Evolutionary conservation across 1,284 basidiomycete genomes (phyloP), one percentile per base, ranked within the genome.

Genomic region (Leucoagaricus sp.): DNA sequence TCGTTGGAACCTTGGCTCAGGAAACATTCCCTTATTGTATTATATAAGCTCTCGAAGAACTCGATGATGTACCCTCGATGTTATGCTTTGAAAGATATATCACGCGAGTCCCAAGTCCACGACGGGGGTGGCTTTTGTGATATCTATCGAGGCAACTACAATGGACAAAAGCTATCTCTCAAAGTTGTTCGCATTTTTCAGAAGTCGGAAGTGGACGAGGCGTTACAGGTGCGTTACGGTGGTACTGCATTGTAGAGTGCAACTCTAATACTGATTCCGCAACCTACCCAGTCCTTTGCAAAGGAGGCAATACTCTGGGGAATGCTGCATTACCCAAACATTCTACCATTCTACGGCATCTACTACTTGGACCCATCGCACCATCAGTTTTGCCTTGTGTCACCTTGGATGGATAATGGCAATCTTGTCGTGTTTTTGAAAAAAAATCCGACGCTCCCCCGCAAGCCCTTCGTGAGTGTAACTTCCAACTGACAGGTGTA

Each of bases 351-450:
- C 26, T 58, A 64, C 9, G 65, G 66, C 26, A 49, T 67, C 5
- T 59, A 64, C 49, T 9, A 53, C 46, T 28, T 47, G 25, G 13
- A 59, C 17, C 17, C 21, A 21, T 17, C 50, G 12, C 13, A 19
- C n/a, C 33, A 45, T 29, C n/a, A n/a, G n/a, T 49, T 66, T 7
- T 65, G 70, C 33, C 61, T 77, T 3, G 67, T 76, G 25, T 74
- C 74, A 15, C 67, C 64, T 1, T 75, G 67, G 61, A 73, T 69
- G 64, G 55, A 57, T 28, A 67, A 69, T 40, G 72, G 75, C 4
- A 72, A 69, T 52, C 41, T 75, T n/a, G 61, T 49, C 28, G 13
- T 40, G 7, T 63, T 60, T 59, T 49, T 75, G 45, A 28, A n/a
- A 5, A 28, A 25, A 5, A 46, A 26, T 26, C 13, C 57, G 0